Evolutionary conservation across 306 rosid species (phyloP), one percentile per base, ranked within the genome.

Genomic region (Calophaca sinica): DNA sequence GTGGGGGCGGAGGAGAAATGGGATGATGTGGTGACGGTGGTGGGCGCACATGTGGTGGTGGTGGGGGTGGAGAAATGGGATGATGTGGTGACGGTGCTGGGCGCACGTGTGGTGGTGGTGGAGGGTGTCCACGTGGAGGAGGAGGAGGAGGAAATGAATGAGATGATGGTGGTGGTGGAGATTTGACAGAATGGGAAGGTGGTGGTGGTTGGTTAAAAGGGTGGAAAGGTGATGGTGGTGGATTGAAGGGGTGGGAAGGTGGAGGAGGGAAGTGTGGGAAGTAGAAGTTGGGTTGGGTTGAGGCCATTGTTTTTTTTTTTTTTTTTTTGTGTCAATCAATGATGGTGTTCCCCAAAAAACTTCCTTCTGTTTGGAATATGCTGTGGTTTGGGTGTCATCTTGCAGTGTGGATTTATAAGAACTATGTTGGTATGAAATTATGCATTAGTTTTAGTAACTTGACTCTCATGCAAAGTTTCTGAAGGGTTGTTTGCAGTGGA

Each of bases 381-480:
- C 26, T 20, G 26, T 20, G 26, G 26, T 20, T 20, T 20, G 26
- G 26, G 26, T 20, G 26, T 45, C 45, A 1, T 78, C 82, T 86
- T 82, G 81, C 65, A 65, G 68, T 63, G 65, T 58, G 49, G 36
- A 33, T 82, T 74, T 67, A 74, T 80, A 75, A 13, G 79, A 45
- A 32, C 10, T 54, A 67, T 57, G 39, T 51, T 49, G 41, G 73
- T 77, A 46, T 0, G 31, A 72, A 80, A 69, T 7, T 12, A 1
- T 28, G 58, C 52, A 39, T 68, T 58, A 13, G 73, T 49, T 74
- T 78, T 29, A 59, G 70, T 76, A 76, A 87, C 96, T 89, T 89
- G 83, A 62, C 90, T 77, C 86, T 64, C 88, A 79, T 88, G 68
- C 88, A 14, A 92, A 88, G 97, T 80, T 80, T 86, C 61, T 81